Conservation (phyloP, 208 protist genomes). For the Acanthamoeba royreba region DNA sequence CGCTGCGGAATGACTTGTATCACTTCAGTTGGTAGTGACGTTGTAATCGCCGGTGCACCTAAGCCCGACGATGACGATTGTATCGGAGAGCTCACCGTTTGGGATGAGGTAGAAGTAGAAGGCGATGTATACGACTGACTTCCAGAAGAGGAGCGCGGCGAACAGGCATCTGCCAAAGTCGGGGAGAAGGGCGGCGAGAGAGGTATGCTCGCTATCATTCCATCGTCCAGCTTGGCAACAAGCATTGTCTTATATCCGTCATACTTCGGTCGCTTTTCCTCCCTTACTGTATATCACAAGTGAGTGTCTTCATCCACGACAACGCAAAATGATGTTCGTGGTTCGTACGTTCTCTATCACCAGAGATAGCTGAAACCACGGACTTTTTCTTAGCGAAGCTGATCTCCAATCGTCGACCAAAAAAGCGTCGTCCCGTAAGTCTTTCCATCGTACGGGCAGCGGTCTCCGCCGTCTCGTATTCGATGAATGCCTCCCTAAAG, state of each 20-base stretch:
- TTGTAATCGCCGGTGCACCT: not conserved
- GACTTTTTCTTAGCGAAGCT: not conserved
- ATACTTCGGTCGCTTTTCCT: conserved; percentile 89
- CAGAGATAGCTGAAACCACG: not conserved
- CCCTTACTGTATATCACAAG: not conserved
- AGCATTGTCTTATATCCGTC: conserved; percentile 93
- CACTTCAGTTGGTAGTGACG: not conserved
- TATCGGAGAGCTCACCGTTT: too few species aligned
- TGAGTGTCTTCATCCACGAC: not conserved
- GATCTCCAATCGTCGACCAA: not conserved
- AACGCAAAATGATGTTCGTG: not conserved
- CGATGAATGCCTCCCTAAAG: not conserved
- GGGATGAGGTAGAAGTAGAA: too few species aligned
- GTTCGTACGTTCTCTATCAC: not conserved
- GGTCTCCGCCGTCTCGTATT: not conserved
- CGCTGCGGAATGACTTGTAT: not conserved
- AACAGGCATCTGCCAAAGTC: not conserved
- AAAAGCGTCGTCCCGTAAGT: not conserved
- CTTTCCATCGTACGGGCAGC: not conserved
- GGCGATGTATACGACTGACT: not conserved
- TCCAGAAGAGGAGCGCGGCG: not conserved
- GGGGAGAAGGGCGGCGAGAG: not conserved
- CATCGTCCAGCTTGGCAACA: conserved; percentile 97
- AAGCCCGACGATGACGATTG: too few species aligned
- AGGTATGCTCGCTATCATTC: conserved; percentile 67